Conservation (phyloP, 768 basidiomycete species). For the Pleurotus platypus region DNA sequence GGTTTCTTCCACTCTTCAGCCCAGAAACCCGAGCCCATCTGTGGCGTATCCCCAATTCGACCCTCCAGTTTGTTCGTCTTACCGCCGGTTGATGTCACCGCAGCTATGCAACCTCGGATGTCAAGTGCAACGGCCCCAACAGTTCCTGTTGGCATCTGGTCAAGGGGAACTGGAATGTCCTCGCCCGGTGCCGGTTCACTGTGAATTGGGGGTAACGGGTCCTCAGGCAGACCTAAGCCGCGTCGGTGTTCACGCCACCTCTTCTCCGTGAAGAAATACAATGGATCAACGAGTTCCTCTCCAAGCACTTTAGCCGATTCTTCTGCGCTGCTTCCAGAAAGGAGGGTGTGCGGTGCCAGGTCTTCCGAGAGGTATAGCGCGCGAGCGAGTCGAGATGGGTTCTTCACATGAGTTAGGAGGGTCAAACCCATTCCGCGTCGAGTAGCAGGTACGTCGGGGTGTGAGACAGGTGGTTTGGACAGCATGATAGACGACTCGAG, state of each 20-base stretch:
- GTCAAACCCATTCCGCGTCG: conserved; percentile 65
- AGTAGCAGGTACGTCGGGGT: conserved; percentile 52
- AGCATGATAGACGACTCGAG: conserved; percentile 81
- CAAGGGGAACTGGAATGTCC: conserved; percentile 31
- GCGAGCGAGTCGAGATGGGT: conserved; percentile 70
- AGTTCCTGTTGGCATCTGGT: conserved; percentile 69
- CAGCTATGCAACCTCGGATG: conserved; percentile 65
- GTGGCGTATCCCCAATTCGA: conserved; percentile 79
- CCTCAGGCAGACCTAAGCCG: conserved; percentile 71
- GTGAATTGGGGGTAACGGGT: conserved; percentile 40
- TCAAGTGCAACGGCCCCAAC: conserved; percentile 86
- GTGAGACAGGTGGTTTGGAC: conserved; percentile 68
- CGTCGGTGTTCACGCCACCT: conserved; percentile 78
- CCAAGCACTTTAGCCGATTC: conserved; percentile 52
- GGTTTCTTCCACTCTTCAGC: conserved; percentile 67
- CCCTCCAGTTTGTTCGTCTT: conserved; percentile 81
- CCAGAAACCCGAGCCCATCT: conserved; percentile 80
- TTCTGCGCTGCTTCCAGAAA: conserved; percentile 68
- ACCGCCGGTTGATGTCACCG: conserved; percentile 78
- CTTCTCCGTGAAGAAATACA: conserved; percentile 73
- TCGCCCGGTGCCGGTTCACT: conserved; percentile 13
- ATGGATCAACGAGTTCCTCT: conserved; percentile 59
- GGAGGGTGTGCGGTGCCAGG: conserved; percentile 61
- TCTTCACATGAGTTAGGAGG: conserved; percentile 62
- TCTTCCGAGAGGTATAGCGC: conserved; percentile 67